Evolutionary conservation across 306 rosid genomes (phyloP).

Genomic region (Quercus mongolica): DNA sequence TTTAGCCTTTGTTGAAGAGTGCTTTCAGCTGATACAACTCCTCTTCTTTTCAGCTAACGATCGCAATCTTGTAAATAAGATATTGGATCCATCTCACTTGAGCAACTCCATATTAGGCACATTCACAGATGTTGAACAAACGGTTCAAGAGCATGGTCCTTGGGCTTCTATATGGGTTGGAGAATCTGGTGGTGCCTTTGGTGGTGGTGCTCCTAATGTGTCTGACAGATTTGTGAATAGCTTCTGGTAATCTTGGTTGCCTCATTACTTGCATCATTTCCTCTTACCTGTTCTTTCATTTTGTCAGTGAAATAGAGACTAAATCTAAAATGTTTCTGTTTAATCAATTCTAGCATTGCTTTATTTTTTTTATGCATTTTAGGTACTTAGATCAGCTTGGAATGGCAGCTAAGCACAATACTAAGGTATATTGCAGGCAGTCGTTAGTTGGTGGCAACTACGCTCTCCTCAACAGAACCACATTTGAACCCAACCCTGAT

Average conservation of each 20-base stretch:
- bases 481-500: constrained; percentile 89
- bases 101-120: constrained; percentile 38
- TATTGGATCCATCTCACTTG: constrained; percentile 63
- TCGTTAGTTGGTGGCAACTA: constrained; percentile 90
- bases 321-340: constrained; percentile 12
- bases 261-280: constrained; percentile 11
- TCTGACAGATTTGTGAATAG: constrained; percentile 79
- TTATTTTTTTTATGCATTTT: not conserved
- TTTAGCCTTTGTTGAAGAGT: too few relatives aligned
- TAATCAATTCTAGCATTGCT: too few relatives aligned
- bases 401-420: constrained; percentile 72
- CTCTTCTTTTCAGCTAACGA: constrained; percentile 54
- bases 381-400: constrained; percentile 99
- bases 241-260: constrained; percentile 73
- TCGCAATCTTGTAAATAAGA: constrained; percentile 48
- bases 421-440: constrained; percentile 89
- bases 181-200: constrained; percentile 95
- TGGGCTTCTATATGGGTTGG: constrained; percentile 95
- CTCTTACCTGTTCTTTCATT: too few relatives aligned
- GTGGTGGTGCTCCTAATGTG: constrained; percentile 78
- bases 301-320: too few relatives aligned
- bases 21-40: not conserved
- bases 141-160: constrained; percentile 58
- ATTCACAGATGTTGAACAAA: constrained; percentile 51
- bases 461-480: constrained; percentile 74